Base-by-base conservation (phyloP, 2,329 filamentous ascomycete species). In the Helotiales sp. region DNA sequence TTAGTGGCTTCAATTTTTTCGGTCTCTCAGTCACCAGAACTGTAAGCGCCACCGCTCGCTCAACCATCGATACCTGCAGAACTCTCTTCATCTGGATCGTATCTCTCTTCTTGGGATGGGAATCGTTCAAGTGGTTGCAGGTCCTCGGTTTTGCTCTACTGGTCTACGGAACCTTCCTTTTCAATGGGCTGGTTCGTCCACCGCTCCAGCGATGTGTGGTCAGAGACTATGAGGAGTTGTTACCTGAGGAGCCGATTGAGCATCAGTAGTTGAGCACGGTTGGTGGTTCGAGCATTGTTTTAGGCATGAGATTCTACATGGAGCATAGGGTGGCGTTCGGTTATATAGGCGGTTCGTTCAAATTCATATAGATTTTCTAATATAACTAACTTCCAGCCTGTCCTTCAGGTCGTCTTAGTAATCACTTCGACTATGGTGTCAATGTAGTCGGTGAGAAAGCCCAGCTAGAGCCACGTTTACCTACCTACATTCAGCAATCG, bases 41-140 rank as follows among this genome's bases (percentile, higher is more conserved):
- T 69, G 93, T 99, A 72, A 96, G 92, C 70, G 96, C 96, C 11
- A 99, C 96, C 0, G 93, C 95, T 1, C 89, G 96, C 69, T 97
- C 93, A 34, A 98, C 95, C 34, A 98, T 99, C 75, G 96, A 99
- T 79, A 99, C 96, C 0, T 98, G 94, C 84, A 89, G 95, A 47
- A 99, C 96, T 0, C 87, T 99, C 0, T 98, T 99, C 82, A 98
- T 99, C 80, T 99, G 96, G 96, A 86, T 99, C 30, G 92, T 97
- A 15, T 97, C 93, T 20, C 87, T 99, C 4, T 93, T 91, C 3
- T 86, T 99, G 1, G 94, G 94, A 68, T 99, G 96, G 96, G 96
- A 99, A 82, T 90, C 88, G 0, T 98, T 99, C 87, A 98, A 98
- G 81, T 96, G 93, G 91, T 86, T 99, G 6, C 96, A 99, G 80